Conservation (phyloP, 2,329 filamentous ascomycete species). For the Colletotrichum sp. region DNA sequence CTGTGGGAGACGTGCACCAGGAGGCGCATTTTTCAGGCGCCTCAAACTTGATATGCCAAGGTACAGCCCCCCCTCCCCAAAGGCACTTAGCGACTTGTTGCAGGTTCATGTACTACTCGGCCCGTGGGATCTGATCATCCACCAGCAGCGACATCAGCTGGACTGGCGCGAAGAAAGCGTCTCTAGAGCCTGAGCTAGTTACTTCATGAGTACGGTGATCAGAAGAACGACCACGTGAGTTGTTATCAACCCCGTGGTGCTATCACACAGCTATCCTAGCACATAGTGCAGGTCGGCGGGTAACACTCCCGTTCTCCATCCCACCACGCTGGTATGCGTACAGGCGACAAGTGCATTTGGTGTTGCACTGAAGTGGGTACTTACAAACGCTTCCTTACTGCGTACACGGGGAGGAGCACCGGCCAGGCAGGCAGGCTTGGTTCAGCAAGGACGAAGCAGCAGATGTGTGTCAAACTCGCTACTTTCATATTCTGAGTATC, state of each 20-base stretch:
- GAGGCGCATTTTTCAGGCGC: not conserved
- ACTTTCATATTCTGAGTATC: not conserved
- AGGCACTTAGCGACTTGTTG: not conserved
- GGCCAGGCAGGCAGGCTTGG: no score
- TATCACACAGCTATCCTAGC: not conserved
- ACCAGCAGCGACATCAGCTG: not conserved
- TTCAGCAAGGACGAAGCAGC: no score
- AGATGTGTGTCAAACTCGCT: not conserved
- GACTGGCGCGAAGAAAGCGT: not conserved
- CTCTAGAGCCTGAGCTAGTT: not conserved
- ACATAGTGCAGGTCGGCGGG: not conserved
- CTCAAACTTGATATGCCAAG: not conserved
- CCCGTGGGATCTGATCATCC: not conserved
- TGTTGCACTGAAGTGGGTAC: not conserved
- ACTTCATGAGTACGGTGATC: not conserved
- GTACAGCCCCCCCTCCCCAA: not conserved
- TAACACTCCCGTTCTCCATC: not conserved
- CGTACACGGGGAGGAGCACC: no score
- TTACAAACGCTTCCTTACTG: not conserved
- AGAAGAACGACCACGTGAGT: not conserved
- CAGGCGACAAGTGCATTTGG: not conserved
- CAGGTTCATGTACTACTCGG: not conserved
- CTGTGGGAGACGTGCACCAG: no score
- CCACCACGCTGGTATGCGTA: not conserved
- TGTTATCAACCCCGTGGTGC: not conserved